These are phyloP conservation scores for Amaranthus cruentus DNA, from an alignment of 148 eudicot genomes.

Conservation along the genomic window DNA sequence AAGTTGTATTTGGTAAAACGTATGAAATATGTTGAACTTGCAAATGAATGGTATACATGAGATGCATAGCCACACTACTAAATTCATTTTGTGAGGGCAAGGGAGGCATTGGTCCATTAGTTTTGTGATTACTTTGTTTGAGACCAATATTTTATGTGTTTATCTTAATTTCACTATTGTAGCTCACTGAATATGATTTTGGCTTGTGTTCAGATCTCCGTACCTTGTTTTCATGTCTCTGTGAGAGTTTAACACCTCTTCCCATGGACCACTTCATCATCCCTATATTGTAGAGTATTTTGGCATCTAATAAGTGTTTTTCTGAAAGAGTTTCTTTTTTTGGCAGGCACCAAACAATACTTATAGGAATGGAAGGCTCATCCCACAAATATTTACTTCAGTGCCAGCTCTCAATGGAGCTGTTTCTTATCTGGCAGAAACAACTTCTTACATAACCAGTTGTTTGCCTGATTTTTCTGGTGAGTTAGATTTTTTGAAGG, in stretches of 20 bases:
- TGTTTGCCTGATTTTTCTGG: slow-evolving; percentile 61
- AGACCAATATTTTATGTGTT: too few species aligned
- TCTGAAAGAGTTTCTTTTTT: slow-evolving; percentile 12
- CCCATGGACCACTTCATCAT: background rate
- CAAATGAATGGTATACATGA: background rate
- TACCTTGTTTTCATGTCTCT: slow-evolving; percentile 2
- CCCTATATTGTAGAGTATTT: background rate
- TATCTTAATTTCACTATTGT: background rate
- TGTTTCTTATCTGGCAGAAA: slow-evolving; percentile 75
- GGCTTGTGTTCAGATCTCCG: background rate
- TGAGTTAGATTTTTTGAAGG: slow-evolving; percentile 13
- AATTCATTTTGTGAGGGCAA: background rate
- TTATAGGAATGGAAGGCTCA: slow-evolving; percentile 39
- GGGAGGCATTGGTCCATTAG: too few species aligned
- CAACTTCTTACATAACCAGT: slow-evolving; percentile 60
- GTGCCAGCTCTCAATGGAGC: slow-evolving; percentile 72
- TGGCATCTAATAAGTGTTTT: background rate
- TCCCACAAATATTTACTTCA: slow-evolving; percentile 56
- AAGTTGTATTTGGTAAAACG: background rate
- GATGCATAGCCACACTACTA: background rate
- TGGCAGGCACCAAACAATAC: slow-evolving; percentile 46
- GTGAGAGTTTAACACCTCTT: background rate
- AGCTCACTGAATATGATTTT: background rate
- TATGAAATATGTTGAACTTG: background rate
- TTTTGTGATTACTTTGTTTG: too few species aligned